Percentiles rank a stretch among this genome's conserved stretches.
Conservation (phyloP, 768 basidiomycete species). For the Naematelia encephala region DNA sequence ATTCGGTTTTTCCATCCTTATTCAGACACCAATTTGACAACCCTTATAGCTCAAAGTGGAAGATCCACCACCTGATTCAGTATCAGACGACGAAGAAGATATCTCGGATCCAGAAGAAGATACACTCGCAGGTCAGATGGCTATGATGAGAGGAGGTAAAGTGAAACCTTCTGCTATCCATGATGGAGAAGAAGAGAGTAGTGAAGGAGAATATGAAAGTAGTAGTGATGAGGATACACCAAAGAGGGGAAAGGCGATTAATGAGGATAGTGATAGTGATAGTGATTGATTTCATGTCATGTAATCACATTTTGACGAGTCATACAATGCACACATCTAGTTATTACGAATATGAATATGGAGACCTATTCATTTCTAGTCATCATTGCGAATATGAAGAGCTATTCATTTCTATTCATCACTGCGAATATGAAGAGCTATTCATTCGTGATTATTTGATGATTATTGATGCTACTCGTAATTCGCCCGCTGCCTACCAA, state of each 20-base stretch:
- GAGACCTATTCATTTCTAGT: too few species aligned
- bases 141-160: conserved; percentile 80
- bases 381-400: too few species aligned
- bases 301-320: background rate
- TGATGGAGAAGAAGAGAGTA: conserved; percentile 54
- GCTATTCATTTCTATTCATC: too few species aligned
- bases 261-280: conserved; percentile 41
- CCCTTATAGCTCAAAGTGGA: conserved; percentile 72
- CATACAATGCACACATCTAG: too few species aligned
- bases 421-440: too few species aligned
- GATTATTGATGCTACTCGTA: too few species aligned
- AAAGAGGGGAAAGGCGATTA: conserved; percentile 34
- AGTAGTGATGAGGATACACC: conserved; percentile 46
- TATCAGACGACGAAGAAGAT: conserved; percentile 75
- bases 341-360: too few species aligned
- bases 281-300: conserved; percentile 10
- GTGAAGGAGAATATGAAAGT: conserved; percentile 55
- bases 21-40: background rate
- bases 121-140: conserved; percentile 94
- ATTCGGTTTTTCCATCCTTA: background rate
- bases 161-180: conserved; percentile 76
- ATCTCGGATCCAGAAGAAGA: conserved; percentile 99
- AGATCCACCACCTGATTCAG: conserved; percentile 59
- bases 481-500: too few species aligned
- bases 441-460: too few species aligned